Conservation (phyloP, 768 basidiomycete genomes). For the Kwoniella shandongensis region DNA sequence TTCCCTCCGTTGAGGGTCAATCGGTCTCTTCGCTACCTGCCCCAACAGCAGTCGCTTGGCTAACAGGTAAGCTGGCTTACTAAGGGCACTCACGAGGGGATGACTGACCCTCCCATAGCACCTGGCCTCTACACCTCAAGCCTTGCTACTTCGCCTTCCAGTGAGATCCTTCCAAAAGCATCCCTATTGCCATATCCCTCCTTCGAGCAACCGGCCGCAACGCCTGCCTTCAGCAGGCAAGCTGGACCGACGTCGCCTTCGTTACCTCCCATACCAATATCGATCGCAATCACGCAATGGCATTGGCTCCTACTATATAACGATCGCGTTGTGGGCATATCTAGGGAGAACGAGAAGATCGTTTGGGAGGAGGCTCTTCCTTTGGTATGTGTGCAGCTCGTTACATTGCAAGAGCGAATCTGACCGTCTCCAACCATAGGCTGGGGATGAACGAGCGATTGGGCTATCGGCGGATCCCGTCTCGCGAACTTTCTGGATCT, state of each 20-base stretch:
- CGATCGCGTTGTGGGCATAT: slow-evolving; percentile 74
- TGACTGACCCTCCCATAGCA: slow-evolving; percentile 56
- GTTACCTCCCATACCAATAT: slow-evolving; percentile 62
- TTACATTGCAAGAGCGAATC: too few relatives aligned
- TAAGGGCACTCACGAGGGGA: neutral
- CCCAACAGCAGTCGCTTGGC: slow-evolving; percentile 80
- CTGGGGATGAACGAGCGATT: slow-evolving; percentile 68
- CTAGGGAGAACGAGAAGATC: slow-evolving; percentile 73
- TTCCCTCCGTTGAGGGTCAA: slow-evolving; percentile 62
- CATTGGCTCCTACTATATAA: slow-evolving; percentile 84
- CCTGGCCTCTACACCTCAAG: slow-evolving; percentile 81
- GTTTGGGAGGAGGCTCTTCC: slow-evolving; percentile 82
- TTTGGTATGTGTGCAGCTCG: slow-evolving; percentile 61
- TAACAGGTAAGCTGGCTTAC: slow-evolving; percentile 66
- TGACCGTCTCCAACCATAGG: slow-evolving; percentile 57
- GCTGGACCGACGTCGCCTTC: slow-evolving; percentile 11
- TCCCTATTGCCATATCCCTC: slow-evolving; percentile 48
- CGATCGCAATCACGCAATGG: slow-evolving; percentile 83
- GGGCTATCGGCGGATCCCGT: slow-evolving; percentile 81
- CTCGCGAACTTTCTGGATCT: slow-evolving; percentile 89
- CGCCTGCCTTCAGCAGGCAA: slow-evolving; percentile 30
- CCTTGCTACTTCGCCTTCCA: slow-evolving; percentile 77
- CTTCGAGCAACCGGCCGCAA: slow-evolving; percentile 28
- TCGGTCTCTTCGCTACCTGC: slow-evolving; percentile 56
- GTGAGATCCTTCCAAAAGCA: slow-evolving; percentile 56